Conservation (phyloP, 2,329 filamentous ascomycete species). For the Penicillium sp. region DNA sequence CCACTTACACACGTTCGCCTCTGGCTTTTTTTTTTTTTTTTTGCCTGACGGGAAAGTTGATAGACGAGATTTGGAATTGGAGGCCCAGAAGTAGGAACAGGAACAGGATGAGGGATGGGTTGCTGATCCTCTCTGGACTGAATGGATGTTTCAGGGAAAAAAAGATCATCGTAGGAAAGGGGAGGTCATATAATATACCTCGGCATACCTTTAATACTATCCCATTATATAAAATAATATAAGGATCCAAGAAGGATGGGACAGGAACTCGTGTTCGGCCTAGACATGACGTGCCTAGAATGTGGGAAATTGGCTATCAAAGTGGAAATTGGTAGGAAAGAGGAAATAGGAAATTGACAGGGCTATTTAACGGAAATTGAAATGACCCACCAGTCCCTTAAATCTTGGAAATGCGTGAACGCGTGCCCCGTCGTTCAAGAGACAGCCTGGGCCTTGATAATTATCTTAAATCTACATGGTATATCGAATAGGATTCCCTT, state of each 20-base stretch:
- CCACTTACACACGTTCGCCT: background rate
- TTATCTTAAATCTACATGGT: background rate
- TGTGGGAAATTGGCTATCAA: background rate
- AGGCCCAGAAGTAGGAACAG: background rate
- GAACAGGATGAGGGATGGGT: constrained; percentile 5
- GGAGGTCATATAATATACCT: too few relatives aligned
- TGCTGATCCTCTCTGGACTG: constrained; percentile 16
- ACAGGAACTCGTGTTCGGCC: constrained; percentile 6
- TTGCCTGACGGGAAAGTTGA: background rate
- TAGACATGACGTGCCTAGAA: background rate
- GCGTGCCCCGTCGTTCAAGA: constrained; percentile 15
- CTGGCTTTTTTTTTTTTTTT: background rate
- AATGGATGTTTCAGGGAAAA: constrained; percentile 10
- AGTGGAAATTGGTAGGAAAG: background rate
- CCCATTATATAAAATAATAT: too few relatives aligned
- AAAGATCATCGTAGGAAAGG: too few relatives aligned
- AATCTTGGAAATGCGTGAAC: constrained; percentile 17
- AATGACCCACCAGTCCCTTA: constrained; percentile 22
- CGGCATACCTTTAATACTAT: too few relatives aligned
- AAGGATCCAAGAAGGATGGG: background rate
- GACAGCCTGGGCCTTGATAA: background rate
- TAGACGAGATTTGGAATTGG: background rate
- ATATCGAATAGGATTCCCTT: background rate
- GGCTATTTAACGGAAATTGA: background rate
- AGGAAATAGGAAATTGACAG: background rate